Base-by-base conservation (phyloP, 129 eudicot genomes). In the Lonicera japonica region DNA sequence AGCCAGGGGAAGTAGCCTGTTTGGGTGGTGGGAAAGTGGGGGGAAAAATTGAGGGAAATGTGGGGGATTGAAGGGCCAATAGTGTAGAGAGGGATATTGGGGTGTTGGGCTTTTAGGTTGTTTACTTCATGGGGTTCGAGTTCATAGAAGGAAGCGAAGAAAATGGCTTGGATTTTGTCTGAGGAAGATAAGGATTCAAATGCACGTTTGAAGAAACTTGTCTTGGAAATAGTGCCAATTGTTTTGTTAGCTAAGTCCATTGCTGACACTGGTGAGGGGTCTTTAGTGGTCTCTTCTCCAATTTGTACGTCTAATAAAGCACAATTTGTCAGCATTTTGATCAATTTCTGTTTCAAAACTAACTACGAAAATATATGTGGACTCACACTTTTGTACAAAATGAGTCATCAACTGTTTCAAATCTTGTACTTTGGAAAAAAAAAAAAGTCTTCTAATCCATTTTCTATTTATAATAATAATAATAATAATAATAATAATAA, bases 1-100 rank as follows among this genome's bases (percentile, higher is more conserved):
- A 74, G 61, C 79, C 79, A 74, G 3, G 14, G 14, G 0, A 45
- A 45, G 51, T 15, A 45, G 3, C n/a, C 51, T 15, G 14, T 10
- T 45, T 15, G 2, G n/a, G 12, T 12, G n/a, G n/a, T 45, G 2
- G 51, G n/a, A 12, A 45, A 10, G 51, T 12, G n/a, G n/a, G 51
- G 10, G n/a, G n/a, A 12, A 15, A 10, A 12, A 10, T 45, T 4
- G 51, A 45, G 51, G 14, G 51, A 45, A 0, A 45, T 5, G 51
- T 45, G n/a, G n/a, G 51, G 51, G 51, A 45, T 45, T 12, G 51
- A 12, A 45, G 51, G 51, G 51, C 51, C 51, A 45, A 45, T 45
- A 5, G 51, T 45, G 51, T 45, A 45, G 51, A 45, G 14, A 45
- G 51, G 51, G 14, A 45, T n/a, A n/a, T 4, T 29, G 36, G 36